phyloP scores from a whole-genome alignment of 2,329 filamentous ascomycete genomes.

The Claviceps quebecensis region DNA sequence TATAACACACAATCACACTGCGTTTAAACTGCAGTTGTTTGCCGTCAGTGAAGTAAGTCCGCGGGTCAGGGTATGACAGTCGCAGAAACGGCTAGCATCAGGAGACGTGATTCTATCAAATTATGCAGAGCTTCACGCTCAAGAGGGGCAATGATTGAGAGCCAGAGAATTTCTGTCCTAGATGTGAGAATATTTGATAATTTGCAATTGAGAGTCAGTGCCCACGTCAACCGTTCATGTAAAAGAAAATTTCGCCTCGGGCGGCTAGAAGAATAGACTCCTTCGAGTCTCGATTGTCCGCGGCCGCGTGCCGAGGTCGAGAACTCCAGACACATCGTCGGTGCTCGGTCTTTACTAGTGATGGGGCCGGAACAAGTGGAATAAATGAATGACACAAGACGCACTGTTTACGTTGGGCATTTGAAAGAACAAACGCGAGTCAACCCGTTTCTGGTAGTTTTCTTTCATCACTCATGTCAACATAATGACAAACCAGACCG shows the following conservation, averaged over 20 bases:
- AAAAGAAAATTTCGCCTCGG: too few relatives aligned
- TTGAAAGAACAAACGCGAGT: background rate
- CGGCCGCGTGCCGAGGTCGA: background rate
- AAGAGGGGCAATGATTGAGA: too few relatives aligned
- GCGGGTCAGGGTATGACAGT: too few relatives aligned
- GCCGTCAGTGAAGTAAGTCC: background rate
- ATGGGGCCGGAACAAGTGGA: background rate
- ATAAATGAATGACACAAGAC: background rate
- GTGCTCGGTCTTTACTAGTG: background rate
- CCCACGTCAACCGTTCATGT: too few relatives aligned
- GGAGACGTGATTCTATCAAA: too few relatives aligned
- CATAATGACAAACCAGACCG: background rate
- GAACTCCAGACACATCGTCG: background rate
- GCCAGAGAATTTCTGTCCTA: too few relatives aligned
- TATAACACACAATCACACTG: background rate
- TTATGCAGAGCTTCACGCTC: too few relatives aligned
- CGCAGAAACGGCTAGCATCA: too few relatives aligned
- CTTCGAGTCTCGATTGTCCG: too few relatives aligned
- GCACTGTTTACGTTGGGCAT: background rate
- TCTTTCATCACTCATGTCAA: background rate
- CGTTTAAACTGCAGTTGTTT: background rate
- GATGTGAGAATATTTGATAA: too few relatives aligned
- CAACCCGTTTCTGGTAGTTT: background rate
- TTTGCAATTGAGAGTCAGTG: too few relatives aligned
- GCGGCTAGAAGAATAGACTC: too few relatives aligned